These are phyloP conservation scores for Tolypocladium capitatum DNA, from an alignment of 2,329 filamentous ascomycete genomes.

Conservation along the genomic window DNA sequence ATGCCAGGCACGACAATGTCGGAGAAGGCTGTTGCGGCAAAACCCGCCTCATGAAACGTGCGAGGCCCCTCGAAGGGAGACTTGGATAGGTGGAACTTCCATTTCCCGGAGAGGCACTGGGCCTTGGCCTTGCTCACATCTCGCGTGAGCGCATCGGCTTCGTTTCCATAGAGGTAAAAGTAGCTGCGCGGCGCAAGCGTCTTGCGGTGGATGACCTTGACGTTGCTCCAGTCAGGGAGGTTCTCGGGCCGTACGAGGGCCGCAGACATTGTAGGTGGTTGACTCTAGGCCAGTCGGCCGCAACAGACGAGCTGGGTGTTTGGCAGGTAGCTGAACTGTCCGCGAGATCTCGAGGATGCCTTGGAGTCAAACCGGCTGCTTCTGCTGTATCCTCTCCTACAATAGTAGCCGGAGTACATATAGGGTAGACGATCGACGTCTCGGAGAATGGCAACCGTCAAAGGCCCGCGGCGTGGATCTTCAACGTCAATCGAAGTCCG, in stretches of 20 bases:
- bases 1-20: conserved; percentile 50
- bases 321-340: background rate
- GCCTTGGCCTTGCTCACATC: conserved; percentile 25
- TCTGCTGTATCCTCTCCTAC: background rate
- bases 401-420: background rate
- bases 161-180: conserved; percentile 39
- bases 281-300: background rate
- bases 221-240: conserved; percentile 47
- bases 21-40: conserved; percentile 17
- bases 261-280: background rate
- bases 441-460: background rate
- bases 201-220: conserved; percentile 45
- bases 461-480: background rate
- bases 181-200: conserved; percentile 42
- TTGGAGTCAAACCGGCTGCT: background rate
- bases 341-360: background rate
- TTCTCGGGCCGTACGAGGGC: background rate
- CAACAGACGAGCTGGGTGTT: background rate
- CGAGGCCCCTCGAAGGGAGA: conserved; percentile 32
- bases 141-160: conserved; percentile 32
- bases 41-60: conserved; percentile 23
- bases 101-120: conserved; percentile 35
- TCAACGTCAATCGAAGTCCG: background rate
- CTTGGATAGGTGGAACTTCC: conserved; percentile 37
- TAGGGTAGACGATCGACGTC: background rate